Evolutionary conservation across 1,284 basidiomycete genomes (phyloP).

Genomic region (Papiliotrema terrestris): DNA sequence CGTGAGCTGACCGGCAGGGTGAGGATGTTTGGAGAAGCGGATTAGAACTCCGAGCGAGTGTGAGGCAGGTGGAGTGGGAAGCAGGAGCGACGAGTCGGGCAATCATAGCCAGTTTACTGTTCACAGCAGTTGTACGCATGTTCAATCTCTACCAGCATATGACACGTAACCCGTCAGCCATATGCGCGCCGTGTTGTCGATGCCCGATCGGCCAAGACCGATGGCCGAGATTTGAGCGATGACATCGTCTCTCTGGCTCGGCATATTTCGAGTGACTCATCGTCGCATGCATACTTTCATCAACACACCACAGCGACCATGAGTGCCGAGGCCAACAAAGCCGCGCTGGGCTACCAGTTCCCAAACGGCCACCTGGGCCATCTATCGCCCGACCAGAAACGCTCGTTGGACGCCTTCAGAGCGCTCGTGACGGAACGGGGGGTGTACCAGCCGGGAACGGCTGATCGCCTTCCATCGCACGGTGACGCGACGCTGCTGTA

Average conservation of each 20-base stretch:
- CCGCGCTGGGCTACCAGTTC: conserved; percentile 1
- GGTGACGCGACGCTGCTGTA: conserved; percentile 12
- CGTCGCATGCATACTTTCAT: too few relatives aligned
- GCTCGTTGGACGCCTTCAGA: conserved; percentile 11
- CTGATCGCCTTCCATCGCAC: conserved; percentile 3
- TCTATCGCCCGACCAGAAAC: conserved; percentile 7
- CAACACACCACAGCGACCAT: neutral
- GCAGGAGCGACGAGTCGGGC: neutral
- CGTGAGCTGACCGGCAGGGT: conserved; percentile 15
- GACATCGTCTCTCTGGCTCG: too few relatives aligned
- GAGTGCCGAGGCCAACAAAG: neutral
- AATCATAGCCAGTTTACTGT: neutral
- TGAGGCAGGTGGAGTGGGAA: neutral
- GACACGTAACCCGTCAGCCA: too few relatives aligned
- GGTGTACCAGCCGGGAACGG: neutral
- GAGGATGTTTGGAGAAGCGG: conserved; percentile 36
- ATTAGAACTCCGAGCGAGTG: conserved; percentile 9
- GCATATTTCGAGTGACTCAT: too few relatives aligned
- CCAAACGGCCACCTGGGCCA: conserved; percentile 16
- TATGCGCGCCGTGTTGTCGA: too few relatives aligned
- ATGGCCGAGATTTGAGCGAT: too few relatives aligned
- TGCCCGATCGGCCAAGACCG: too few relatives aligned
- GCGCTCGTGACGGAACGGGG: conserved; percentile 7
- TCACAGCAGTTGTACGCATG: neutral
- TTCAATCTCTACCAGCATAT: neutral